Conservation (phyloP, 2,329 filamentous ascomycete genomes). For the Exophiala sideris region DNA sequence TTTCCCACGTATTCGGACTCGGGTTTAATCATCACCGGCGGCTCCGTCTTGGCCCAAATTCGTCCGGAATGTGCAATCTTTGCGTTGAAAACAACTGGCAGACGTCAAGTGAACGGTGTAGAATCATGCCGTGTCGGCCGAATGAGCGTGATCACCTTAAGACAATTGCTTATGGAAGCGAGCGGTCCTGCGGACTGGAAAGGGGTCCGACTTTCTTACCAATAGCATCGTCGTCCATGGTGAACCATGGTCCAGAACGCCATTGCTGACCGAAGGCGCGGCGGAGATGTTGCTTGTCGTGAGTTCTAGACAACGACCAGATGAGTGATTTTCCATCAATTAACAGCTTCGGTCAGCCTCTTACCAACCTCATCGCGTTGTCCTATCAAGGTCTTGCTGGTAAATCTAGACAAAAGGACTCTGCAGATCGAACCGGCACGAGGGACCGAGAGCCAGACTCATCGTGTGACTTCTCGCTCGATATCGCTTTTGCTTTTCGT, state of each 20-base stretch:
- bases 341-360: background rate
- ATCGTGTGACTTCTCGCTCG: background rate
- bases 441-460: background rate
- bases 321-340: background rate
- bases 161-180: too few species aligned
- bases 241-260: background rate
- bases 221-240: background rate
- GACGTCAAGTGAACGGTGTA: background rate
- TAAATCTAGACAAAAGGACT: background rate
- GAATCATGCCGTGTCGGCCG: constrained; percentile 3
- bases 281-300: background rate
- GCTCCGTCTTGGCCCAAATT: background rate
- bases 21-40: background rate
- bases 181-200: too few species aligned
- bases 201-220: background rate
- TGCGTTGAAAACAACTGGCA: background rate
- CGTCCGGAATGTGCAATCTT: background rate
- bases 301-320: background rate
- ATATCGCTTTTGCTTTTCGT: background rate
- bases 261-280: background rate
- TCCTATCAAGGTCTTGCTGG: too few species aligned
- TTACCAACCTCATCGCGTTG: background rate
- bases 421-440: background rate
- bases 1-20: constrained; percentile 1
- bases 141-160: background rate